These are phyloP conservation scores for Nakazawaea laoshanensis DNA, from an alignment of 805 yeast species.

Conservation along the genomic window DNA sequence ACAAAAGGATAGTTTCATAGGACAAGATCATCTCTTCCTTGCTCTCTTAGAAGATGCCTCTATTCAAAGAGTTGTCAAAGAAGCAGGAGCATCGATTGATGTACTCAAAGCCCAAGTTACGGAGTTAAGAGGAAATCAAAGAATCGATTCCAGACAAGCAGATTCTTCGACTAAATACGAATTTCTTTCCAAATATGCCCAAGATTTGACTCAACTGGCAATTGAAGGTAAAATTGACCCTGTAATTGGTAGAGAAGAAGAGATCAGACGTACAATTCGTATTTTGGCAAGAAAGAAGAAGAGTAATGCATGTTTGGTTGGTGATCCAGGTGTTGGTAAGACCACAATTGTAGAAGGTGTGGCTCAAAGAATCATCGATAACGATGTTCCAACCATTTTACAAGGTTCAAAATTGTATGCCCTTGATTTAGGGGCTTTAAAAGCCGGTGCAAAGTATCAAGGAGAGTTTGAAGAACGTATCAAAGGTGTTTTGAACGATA, in stretches of 20 bases:
- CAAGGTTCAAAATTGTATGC: slow-evolving; percentile 78
- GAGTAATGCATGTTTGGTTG: slow-evolving; percentile 92
- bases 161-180: slow-evolving; percentile 83
- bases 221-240: slow-evolving; percentile 94
- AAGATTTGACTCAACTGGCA: slow-evolving; percentile 90
- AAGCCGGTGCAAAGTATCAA: slow-evolving; percentile 98
- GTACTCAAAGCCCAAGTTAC: slow-evolving; percentile 71
- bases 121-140: slow-evolving; percentile 79
- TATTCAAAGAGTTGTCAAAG: slow-evolving; percentile 65
- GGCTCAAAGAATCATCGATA: slow-evolving; percentile 92
- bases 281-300: slow-evolving; percentile 96
- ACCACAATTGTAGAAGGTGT: slow-evolving; percentile 98
- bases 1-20: slow-evolving; percentile 87
- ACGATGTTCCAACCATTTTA: slow-evolving; percentile 87
- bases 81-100: slow-evolving; percentile 57
- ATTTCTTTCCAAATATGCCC: slow-evolving; percentile 82
- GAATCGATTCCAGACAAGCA: slow-evolving; percentile 90
- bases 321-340: slow-evolving; percentile 99
- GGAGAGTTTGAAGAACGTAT: slow-evolving; percentile 98
- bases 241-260: slow-evolving; percentile 98
- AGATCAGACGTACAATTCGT: slow-evolving; percentile 89
- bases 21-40: slow-evolving; percentile 86
- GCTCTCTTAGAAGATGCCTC: slow-evolving; percentile 78
- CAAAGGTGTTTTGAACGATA: slow-evolving; percentile 92
- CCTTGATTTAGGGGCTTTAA: slow-evolving; percentile 89